Conservation (phyloP, 306 rosid genomes). For the Astragalus membranaceus region DNA sequence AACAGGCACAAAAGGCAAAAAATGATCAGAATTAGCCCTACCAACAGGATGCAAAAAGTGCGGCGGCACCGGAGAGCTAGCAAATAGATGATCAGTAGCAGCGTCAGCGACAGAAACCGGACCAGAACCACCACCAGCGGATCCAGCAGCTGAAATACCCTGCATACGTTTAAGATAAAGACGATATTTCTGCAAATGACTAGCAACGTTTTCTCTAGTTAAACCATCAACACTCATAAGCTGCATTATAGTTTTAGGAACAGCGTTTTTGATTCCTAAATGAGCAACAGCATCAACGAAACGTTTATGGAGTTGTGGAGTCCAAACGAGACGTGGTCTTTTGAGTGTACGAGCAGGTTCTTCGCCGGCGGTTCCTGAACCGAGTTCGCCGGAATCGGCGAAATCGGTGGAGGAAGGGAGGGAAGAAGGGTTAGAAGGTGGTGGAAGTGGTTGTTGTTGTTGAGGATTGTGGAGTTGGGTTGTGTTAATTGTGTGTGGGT, state of each 20-base stretch:
- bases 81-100: constrained; percentile 83
- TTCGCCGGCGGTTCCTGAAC: constrained; percentile 79
- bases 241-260: constrained; percentile 99
- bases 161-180: constrained; percentile 96
- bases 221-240: constrained; percentile 98
- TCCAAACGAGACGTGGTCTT: constrained; percentile 93
- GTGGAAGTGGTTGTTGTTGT: constrained; percentile 30
- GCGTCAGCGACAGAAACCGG: constrained; percentile 37
- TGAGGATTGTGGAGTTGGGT: constrained; percentile 30
- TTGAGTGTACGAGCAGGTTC: constrained; percentile 95
- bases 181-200: constrained; percentile 90
- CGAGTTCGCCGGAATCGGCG: constrained; percentile 76
- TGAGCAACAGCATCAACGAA: constrained; percentile 95
- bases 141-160: constrained; percentile 48
- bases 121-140: constrained; percentile 29
- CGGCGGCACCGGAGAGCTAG: constrained; percentile 86
- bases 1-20: constrained; percentile 79
- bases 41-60: constrained; percentile 74
- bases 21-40: constrained; percentile 74
- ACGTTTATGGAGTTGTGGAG: constrained; percentile 94
- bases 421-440: constrained; percentile 35
- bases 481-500: constrained; percentile 22
- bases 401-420: constrained; percentile 63
- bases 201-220: constrained; percentile 91
- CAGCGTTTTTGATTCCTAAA: constrained; percentile 91